Percentiles rank a stretch among this genome's conserved stretches.
Conservation (phyloP, 768 basidiomycete species). For the Psilocybe sp. region DNA sequence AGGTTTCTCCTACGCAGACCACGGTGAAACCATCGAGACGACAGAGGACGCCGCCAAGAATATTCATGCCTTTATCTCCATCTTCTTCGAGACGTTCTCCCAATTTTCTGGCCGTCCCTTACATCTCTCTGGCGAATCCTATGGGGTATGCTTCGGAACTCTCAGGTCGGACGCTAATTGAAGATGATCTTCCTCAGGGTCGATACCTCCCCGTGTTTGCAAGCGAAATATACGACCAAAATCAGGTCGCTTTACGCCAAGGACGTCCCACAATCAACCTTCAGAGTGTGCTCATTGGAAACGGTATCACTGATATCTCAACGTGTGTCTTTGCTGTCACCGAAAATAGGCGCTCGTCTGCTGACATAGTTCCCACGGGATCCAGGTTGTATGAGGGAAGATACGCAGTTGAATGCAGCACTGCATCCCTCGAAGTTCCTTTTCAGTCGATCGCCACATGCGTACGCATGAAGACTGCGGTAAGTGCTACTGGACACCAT, state of each 20-base stretch:
- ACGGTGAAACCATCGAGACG: constrained; percentile 64
- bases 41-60: constrained; percentile 82
- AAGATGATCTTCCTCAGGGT: constrained; percentile 38
- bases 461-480: constrained; percentile 41
- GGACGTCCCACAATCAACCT: constrained; percentile 64
- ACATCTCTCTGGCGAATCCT: constrained; percentile 78
- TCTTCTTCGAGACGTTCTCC: constrained; percentile 79
- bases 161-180: constrained; percentile 13
- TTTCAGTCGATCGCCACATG: constrained; percentile 1
- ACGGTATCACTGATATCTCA: constrained; percentile 47
- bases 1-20: constrained; percentile 71
- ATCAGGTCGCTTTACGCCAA: constrained; percentile 46
- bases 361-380: neutral
- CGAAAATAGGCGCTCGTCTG: neutral
- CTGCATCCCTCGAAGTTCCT: neutral
- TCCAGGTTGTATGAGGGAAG: neutral
- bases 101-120: constrained; percentile 67
- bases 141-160: constrained; percentile 45
- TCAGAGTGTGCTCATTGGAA: constrained; percentile 68
- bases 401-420: neutral
- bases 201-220: constrained; percentile 76
- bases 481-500: constrained; percentile 20
- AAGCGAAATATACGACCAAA: constrained; percentile 72
- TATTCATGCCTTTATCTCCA: constrained; percentile 68
- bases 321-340: constrained; percentile 11